A percentile compares a stretch with the other conserved stretches of the same genome.
These are phyloP conservation scores for Talaromyces verruculosus DNA, from an alignment of 2,329 filamentous ascomycete species.

Conservation along the genomic window DNA sequence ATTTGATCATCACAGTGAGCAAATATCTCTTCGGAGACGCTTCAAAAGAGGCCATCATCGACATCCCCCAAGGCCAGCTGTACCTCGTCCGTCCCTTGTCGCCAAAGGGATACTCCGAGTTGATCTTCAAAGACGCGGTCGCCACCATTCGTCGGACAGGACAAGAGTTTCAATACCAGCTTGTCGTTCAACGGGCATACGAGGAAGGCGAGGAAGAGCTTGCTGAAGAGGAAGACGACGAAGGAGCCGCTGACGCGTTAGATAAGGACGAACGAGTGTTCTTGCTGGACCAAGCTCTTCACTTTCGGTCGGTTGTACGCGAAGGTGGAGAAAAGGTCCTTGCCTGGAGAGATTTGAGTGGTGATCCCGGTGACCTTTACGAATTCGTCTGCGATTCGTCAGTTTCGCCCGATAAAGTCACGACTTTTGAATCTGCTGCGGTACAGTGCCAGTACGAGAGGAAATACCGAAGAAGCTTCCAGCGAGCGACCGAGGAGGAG, in stretches of 20 bases:
- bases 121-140: slow-evolving; percentile 96
- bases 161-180: slow-evolving; percentile 95
- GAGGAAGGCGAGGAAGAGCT: slow-evolving; percentile 96
- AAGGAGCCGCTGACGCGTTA: slow-evolving; percentile 73
- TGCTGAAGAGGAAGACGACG: slow-evolving; percentile 83
- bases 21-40: slow-evolving; percentile 89
- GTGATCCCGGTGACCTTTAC: slow-evolving; percentile 91
- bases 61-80: slow-evolving; percentile 91
- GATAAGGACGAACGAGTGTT: slow-evolving; percentile 98
- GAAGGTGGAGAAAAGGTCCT: slow-evolving; percentile 80
- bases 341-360: slow-evolving; percentile 92
- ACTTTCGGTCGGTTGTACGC: slow-evolving; percentile 80
- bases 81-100: slow-evolving; percentile 94
- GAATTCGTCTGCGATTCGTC: slow-evolving; percentile 91
- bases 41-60: slow-evolving; percentile 89
- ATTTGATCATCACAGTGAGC: slow-evolving; percentile 60
- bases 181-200: slow-evolving; percentile 93
- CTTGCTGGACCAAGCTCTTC: slow-evolving; percentile 85
- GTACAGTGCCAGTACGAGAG: slow-evolving; percentile 97
- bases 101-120: slow-evolving; percentile 95
- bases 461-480: slow-evolving; percentile 79
- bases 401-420: slow-evolving; percentile 67
- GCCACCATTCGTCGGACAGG: slow-evolving; percentile 89
- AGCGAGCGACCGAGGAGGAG: slow-evolving; percentile 77
- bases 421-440: slow-evolving; percentile 77